Base-by-base conservation (phyloP, 176 grass and related monocot species). In the Raddia distichophylla region DNA sequence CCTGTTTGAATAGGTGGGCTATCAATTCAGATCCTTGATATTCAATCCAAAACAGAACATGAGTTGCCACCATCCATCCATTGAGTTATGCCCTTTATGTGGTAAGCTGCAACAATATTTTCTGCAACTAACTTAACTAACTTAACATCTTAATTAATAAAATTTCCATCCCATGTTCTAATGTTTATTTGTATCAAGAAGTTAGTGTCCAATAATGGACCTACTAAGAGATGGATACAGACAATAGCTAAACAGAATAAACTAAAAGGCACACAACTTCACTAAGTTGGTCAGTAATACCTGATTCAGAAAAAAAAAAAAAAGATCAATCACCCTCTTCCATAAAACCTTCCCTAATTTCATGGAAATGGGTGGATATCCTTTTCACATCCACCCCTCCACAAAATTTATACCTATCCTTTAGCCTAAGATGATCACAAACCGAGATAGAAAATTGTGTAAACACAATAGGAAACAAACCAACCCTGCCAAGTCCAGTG, bases 241-340 rank as follows among this genome's bases (percentile, higher is more conserved):
- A 12, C 16, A 51, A 40, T 5, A 69, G 66, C 9, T 85, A 78
- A 70, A 8, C 9, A 76, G 78, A 75, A 74, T 59, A 48, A 20
- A 0, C 0, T 58, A 43, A 59, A 60, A 66, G 58, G 43, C 6
- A 60, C 8, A 42, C 20, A 45, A 32, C 20, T 27, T 68, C 20
- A 48, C 16, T 78, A 78, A 33, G 47, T 51, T 27, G 27, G 27
- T 27, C 27, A 27, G 27, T 27, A 27, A 27, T 27, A 27, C 27
- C 27, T 27, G 27, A 27, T 27, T 40, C 37, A 40, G n/a, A n/a
- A n/a, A n/a, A n/a, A n/a, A n/a, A n/a, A 40, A 40, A 40, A 40
- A 40, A 40, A 40, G 27, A 40, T 40, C 37, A 40, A 40, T 40
- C 37, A 40, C 37, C 37, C 37, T 5, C 2, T 40, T 40, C 37